Percentiles rank a stretch among this genome's conserved stretches.
phyloP scores from a whole-genome alignment of 352 stramenopile genomes.

The Globisporangium middletonii region DNA sequence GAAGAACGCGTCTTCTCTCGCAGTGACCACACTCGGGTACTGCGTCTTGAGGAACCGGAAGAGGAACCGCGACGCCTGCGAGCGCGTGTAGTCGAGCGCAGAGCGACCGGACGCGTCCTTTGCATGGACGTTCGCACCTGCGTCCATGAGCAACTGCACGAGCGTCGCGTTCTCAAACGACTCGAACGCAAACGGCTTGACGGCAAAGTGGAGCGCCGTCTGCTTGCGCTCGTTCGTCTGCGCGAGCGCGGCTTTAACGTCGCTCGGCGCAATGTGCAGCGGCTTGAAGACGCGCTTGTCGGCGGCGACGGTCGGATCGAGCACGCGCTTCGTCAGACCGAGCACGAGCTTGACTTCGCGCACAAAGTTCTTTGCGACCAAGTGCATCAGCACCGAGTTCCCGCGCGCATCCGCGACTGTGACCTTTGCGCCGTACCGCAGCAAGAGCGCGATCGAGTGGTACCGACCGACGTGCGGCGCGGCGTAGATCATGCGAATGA shows the following conservation, averaged over 20 bases:
- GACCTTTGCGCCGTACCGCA: slow-evolving; percentile 59
- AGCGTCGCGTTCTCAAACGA: slow-evolving; percentile 64
- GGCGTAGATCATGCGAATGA: slow-evolving; percentile 43
- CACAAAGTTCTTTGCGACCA: slow-evolving; percentile 42
- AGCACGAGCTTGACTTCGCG: slow-evolving; percentile 38
- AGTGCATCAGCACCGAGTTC: slow-evolving; percentile 59
- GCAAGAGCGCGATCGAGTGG: slow-evolving; percentile 37
- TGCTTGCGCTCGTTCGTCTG: slow-evolving; percentile 37
- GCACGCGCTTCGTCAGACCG: slow-evolving; percentile 34
- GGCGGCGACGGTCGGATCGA: slow-evolving; percentile 24
- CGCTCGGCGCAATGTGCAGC: slow-evolving; percentile 35
- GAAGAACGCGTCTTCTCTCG: slow-evolving; percentile 25
- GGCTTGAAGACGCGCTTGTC: slow-evolving; percentile 28
- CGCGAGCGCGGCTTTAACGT: slow-evolving; percentile 36
- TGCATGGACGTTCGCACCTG: slow-evolving; percentile 27
- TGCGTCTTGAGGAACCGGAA: slow-evolving; percentile 40
- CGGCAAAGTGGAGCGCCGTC: slow-evolving; percentile 52
- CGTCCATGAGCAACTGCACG: slow-evolving; percentile 37
- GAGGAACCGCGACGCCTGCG: slow-evolving; percentile 50
- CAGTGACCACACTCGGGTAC: slow-evolving; percentile 23
- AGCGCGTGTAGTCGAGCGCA: slow-evolving; percentile 45
- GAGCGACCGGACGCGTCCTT: slow-evolving; percentile 35
- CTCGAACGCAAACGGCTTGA: slow-evolving; percentile 48
- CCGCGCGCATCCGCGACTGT: slow-evolving; percentile 35
- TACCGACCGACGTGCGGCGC: slow-evolving; percentile 22